Base-by-base conservation (phyloP, 2,329 filamentous ascomycete species). In the Aspergillus fijiensis region DNA sequence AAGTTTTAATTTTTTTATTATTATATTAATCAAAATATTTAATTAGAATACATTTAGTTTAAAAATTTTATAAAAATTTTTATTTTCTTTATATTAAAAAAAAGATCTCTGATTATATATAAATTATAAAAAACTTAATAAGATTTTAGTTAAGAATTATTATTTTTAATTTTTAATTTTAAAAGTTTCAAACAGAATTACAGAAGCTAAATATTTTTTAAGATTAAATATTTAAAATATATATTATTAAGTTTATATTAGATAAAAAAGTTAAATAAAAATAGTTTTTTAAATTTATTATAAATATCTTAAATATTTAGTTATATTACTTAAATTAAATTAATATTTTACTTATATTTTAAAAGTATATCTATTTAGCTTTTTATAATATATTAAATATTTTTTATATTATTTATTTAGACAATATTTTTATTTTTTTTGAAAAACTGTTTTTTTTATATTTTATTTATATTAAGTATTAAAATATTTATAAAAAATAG, bases 11-110 rank as follows among this genome's bases (percentile, higher is more conserved):
- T n/a, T 3, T 1, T 55, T 19, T 48, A 49, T 19, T 6, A 48
- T 21, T 55, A 55, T 55, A 55, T 55, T 55, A 49, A 55, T 27
- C 21, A 52, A 49, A 55, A 55, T 39, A 1, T 55, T 10, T 29
- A 35, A 49, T 19, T 55, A 49, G 3, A 49, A 3, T 47, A 47
- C n/a, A 55, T 55, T 7, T 55, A n/a, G n/a, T 55, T 33, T 29
- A 39, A 52, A 19, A 52, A 2, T 19, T 14, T 3, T 52, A 19
- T 12, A 19, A 5, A 39, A 21, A 1, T 4, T 7, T 9, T 21
- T 39, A 53, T 53, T 53, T 10, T 53, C 12, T 53, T 53, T 2
- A 53, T 35, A 39, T 21, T 53, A 21, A 45, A 35, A 45, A 53
- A 53, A 53, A 21, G 25, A 23, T 25, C 23, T 53, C 4, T 45